Evolutionary conservation across 208 protist species (phyloP).

Genomic region (Wallacemonas sp.): DNA sequence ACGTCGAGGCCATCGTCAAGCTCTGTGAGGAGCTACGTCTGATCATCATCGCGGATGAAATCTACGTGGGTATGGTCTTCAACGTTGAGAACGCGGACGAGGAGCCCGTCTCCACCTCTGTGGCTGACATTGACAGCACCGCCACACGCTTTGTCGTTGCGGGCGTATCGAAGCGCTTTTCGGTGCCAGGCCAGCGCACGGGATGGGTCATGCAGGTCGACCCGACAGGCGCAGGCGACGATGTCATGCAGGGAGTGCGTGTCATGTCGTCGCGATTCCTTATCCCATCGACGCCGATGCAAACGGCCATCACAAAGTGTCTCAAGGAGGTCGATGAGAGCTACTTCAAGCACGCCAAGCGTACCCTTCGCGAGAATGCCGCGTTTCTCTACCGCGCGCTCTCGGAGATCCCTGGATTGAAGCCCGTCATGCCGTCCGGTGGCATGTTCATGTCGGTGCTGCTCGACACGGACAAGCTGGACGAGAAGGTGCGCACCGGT

Average conservation of each 20-base stretch:
- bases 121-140: slow-evolving; percentile 51
- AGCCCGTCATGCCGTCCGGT: slow-evolving; percentile 47
- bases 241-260: slow-evolving; percentile 17
- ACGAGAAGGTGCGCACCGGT: slow-evolving; percentile 37
- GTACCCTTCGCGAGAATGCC: slow-evolving; percentile 50
- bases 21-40: slow-evolving; percentile 68
- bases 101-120: slow-evolving; percentile 18
- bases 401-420: slow-evolving; percentile 30
- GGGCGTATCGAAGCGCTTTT: slow-evolving; percentile 83
- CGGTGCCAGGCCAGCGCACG: slow-evolving; percentile 89
- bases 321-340: slow-evolving; percentile 40
- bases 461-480: slow-evolving; percentile 59
- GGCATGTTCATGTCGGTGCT: slow-evolving; percentile 89
- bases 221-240: slow-evolving; percentile 12
- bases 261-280: slow-evolving; percentile 41
- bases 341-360: slow-evolving; percentile 42
- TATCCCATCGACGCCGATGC: slow-evolving; percentile 69
- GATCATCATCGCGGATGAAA: slow-evolving; percentile 91
- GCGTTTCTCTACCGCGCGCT: slow-evolving; percentile 25
- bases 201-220: slow-evolving; percentile 81
- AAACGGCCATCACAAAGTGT: slow-evolving; percentile 58
- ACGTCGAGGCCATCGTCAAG: slow-evolving; percentile 52
- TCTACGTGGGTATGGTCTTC: slow-evolving; percentile 91
- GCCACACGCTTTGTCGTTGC: slow-evolving; percentile 67
- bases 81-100: slow-evolving; percentile 19